Evolutionary conservation across 805 yeast genomes (phyloP).

Genomic region (Cyberlindnera subsufficiens): DNA sequence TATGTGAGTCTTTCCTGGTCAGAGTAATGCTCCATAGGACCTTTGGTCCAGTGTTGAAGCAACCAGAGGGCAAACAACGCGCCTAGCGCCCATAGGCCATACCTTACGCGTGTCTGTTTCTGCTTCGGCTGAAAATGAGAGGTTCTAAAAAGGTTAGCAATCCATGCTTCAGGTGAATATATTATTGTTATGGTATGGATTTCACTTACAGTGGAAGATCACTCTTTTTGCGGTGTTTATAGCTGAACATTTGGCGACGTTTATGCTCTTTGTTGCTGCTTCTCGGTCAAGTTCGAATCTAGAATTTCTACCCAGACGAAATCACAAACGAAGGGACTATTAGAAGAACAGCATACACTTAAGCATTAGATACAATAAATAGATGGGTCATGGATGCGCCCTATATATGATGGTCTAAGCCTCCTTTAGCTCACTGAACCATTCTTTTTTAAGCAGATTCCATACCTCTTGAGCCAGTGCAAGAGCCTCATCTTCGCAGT

Average conservation of each 20-base stretch:
- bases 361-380: constrained; percentile 4
- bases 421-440: constrained; percentile 52
- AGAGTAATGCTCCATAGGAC: neutral
- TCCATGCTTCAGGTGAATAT: too few relatives aligned
- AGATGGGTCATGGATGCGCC: too few relatives aligned
- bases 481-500: constrained; percentile 40
- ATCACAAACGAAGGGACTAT: neutral
- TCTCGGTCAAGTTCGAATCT: neutral
- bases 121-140: neutral
- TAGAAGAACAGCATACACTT: neutral
- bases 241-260: constrained; percentile 7
- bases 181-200: too few relatives aligned
- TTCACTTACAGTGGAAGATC: constrained; percentile 42
- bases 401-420: constrained; percentile 2
- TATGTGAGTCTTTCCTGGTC: neutral
- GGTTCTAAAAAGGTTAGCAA: too few relatives aligned
- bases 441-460: constrained; percentile 47
- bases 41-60: neutral
- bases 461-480: constrained; percentile 59
- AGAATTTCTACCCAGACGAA: neutral
- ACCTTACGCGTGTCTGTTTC: neutral
- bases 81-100: constrained; percentile 1
- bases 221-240: constrained; percentile 29
- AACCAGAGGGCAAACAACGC: neutral
- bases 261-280: neutral